Evolutionary conservation across 2,329 filamentous ascomycete genomes (phyloP), one percentile per base, ranked within the genome.

Genomic region (Claviceps arundinis): DNA sequence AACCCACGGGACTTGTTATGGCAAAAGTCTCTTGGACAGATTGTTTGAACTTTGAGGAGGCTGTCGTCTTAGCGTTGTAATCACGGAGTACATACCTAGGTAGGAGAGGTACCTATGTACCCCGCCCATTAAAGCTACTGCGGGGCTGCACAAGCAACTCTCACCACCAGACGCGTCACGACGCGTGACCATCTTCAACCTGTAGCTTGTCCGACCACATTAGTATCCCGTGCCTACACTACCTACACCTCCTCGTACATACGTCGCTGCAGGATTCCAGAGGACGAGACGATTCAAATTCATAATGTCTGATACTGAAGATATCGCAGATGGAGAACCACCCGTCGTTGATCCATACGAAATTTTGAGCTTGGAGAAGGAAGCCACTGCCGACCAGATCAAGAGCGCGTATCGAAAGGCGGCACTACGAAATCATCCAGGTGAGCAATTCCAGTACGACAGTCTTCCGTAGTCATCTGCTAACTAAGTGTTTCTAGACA

Each of bases 351-450:
- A 87, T 59, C 91, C 93, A 0, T 98, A 98, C 63, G 78, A 83
- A 60, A 80, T 91, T 51, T 81, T 98, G 8, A 78, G 74, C 22
- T 67, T 98, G 42, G 76, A 83, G 40, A 80, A 80, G 55, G 73
- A 78, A 50, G 89, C 89, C 14, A 87, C 85, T 0, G 71, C 81
- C 42, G 82, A 89, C 56, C 80, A 95, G 61, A 79, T 98, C 70
- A 96, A 94, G 66, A 82, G 81, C 17, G 89, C 91, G 17, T 98
- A 98, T 72, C 86, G 89, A 64, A 95, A 94, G 66, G 81, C 85
- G 49, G 93, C 93, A 3, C 75, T 98, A 54, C 89, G 82, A 66
- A 80, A 90, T 60, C 93, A 98, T 62, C 87, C 87, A 60, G 85
- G 85, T 91, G 77, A 60, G 70, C 50, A 26, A 38, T 24, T 11